These are phyloP conservation scores for Hyaloscypha finlandica DNA, from an alignment of 495 filamentous ascomycete genomes.

Conservation along the genomic window DNA sequence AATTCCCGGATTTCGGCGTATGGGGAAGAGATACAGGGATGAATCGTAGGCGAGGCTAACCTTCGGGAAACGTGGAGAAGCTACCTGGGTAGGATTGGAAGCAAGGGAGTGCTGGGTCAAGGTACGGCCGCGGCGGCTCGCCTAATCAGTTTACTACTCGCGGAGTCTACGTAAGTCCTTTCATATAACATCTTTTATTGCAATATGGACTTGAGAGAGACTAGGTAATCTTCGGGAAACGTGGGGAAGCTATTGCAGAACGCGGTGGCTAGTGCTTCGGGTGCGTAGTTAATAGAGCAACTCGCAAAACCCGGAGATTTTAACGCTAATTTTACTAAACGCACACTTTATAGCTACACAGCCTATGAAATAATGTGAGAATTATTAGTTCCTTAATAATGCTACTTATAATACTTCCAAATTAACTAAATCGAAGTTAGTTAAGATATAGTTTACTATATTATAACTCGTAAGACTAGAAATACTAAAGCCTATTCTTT, in stretches of 20 bases:
- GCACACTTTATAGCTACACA: too few relatives aligned
- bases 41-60: not conserved
- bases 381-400: too few relatives aligned
- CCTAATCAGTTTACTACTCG: not conserved
- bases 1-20: not conserved
- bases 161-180: not conserved
- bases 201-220: not conserved
- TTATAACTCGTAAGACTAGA: too few relatives aligned
- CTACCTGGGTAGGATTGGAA: not conserved
- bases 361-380: too few relatives aligned
- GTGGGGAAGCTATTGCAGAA: not conserved
- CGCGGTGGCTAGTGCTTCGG: not conserved
- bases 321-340: too few relatives aligned
- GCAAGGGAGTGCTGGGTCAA: not conserved
- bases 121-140: not conserved
- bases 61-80: slow-evolving; percentile 2
- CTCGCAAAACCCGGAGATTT: too few relatives aligned
- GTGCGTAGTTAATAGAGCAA: too few relatives aligned
- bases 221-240: not conserved
- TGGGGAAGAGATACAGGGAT: not conserved
- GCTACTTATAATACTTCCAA: too few relatives aligned
- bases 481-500: too few relatives aligned
- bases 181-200: slow-evolving; percentile 2
- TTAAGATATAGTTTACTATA: too few relatives aligned
- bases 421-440: too few relatives aligned